Evolutionary conservation across 805 yeast genomes (phyloP).

Genomic region (Barnettozyma siamensis): DNA sequence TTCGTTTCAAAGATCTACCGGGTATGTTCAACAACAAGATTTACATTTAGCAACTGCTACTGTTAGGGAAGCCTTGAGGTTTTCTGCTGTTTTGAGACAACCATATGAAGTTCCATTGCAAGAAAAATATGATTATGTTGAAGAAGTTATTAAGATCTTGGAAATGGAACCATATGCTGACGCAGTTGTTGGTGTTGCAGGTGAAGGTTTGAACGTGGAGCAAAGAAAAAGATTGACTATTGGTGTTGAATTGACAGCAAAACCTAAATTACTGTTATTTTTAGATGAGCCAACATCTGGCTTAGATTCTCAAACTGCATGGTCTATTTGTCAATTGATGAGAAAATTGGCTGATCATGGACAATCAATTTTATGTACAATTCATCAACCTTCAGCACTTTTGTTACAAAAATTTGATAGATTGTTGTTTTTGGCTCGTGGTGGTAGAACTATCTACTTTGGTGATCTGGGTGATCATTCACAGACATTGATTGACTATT

Average conservation of each 20-base stretch:
- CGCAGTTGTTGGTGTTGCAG: constrained; percentile 70
- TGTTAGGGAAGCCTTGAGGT: constrained; percentile 65
- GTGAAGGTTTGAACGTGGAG: constrained; percentile 62
- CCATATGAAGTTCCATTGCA: constrained; percentile 42
- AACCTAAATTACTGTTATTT: constrained; percentile 53
- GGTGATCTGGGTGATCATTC: constrained; percentile 66
- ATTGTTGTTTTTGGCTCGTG: constrained; percentile 59
- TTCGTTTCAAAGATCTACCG: constrained; percentile 52
- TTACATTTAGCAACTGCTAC: constrained; percentile 60
- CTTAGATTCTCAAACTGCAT: constrained; percentile 62
- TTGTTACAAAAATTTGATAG: constrained; percentile 75
- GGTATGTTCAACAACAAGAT: constrained; percentile 73
- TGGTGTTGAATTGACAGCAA: constrained; percentile 64
- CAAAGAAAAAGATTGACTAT: constrained; percentile 61
- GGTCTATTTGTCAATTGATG: constrained; percentile 59
- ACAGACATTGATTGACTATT: constrained; percentile 52
- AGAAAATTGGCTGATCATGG: constrained; percentile 54
- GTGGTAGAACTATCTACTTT: constrained; percentile 72
- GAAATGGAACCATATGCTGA: constrained; percentile 63
- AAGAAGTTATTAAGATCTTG: constrained; percentile 53
- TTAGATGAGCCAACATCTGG: constrained; percentile 69
- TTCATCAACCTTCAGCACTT: constrained; percentile 83
- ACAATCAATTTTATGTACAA: constrained; percentile 66
- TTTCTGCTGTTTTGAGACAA: constrained; percentile 65
- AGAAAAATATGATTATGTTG: constrained; percentile 63